A percentile compares a stretch with the other conserved stretches of the same genome.
Conservation (phyloP, 495 filamentous ascomycete species). For the Cairneyella variabilis region DNA sequence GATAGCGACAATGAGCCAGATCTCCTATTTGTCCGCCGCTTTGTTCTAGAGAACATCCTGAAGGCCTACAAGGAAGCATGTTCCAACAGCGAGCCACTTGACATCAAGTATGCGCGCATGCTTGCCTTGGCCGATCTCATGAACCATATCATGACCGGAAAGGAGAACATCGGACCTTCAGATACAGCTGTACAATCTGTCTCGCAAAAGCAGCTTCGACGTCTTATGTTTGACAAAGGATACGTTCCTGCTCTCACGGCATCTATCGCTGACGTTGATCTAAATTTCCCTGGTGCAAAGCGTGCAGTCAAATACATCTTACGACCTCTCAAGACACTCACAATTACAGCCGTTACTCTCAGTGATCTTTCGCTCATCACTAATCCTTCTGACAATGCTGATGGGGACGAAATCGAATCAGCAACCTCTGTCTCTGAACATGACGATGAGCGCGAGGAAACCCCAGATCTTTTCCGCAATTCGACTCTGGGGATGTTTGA, state of each 20-base stretch:
- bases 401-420: constrained; percentile 86
- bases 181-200: constrained; percentile 33
- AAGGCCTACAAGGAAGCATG: constrained; percentile 90
- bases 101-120: constrained; percentile 81
- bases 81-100: constrained; percentile 72
- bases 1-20: constrained; percentile 80
- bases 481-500: constrained; percentile 95
- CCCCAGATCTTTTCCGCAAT: constrained; percentile 94
- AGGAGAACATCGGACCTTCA: constrained; percentile 51
- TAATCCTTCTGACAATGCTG: constrained; percentile 59
- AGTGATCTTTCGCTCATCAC: constrained; percentile 74
- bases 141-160: constrained; percentile 81
- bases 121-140: constrained; percentile 86
- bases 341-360: constrained; percentile 77
- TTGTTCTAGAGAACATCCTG: constrained; percentile 89
- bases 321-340: constrained; percentile 79
- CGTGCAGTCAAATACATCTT: constrained; percentile 95
- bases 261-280: constrained; percentile 94
- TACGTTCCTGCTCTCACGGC: constrained; percentile 82
- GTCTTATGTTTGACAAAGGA: constrained; percentile 97
- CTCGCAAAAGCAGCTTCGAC: constrained; percentile 73
- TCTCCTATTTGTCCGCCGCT: constrained; percentile 86
- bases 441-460: constrained; percentile 89
- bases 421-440: constrained; percentile 86
- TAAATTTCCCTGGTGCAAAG: constrained; percentile 90